A percentile compares a stretch with the other conserved stretches of the same genome.
Evolutionary conservation across 495 filamentous ascomycete species (phyloP).

Genomic region (Aspergillus steynii): DNA sequence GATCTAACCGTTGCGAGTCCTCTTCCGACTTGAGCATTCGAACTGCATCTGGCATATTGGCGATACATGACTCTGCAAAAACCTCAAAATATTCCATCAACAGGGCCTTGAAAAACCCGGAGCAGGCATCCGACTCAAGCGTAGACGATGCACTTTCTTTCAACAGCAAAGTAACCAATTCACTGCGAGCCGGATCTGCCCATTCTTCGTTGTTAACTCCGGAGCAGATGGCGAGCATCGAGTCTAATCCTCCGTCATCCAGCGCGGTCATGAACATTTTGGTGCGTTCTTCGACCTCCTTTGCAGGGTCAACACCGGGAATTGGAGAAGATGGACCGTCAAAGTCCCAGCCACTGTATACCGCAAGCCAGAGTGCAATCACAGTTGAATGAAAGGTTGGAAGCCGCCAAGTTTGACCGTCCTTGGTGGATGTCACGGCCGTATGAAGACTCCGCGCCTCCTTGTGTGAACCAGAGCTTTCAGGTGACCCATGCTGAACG

Average conservation of each 20-base stretch:
- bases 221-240: conserved; percentile 79
- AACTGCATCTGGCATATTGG: conserved; percentile 90
- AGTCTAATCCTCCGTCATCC: conserved; percentile 89
- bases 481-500: conserved; percentile 69
- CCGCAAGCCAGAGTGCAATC: conserved; percentile 79
- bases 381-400: conserved; percentile 74
- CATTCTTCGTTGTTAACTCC: conserved; percentile 74
- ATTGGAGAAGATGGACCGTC: conserved; percentile 60
- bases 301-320: conserved; percentile 56
- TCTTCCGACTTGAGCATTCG: conserved; percentile 84
- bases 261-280: conserved; percentile 73
- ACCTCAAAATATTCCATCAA: conserved; percentile 79
- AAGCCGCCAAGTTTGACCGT: conserved; percentile 66
- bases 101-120: conserved; percentile 61
- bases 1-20: conserved; percentile 78
- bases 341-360: conserved; percentile 86
- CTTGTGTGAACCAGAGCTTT: conserved; percentile 57
- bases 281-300: conserved; percentile 67
- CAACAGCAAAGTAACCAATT: conserved; percentile 74
- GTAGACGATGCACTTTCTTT: conserved; percentile 69
- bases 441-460: conserved; percentile 69
- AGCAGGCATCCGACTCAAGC: conserved; percentile 61
- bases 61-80: conserved; percentile 87
- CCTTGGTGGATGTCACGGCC: conserved; percentile 61
- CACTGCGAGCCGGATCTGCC: conserved; percentile 75